These are phyloP conservation scores for Pseudoscleropodium purum DNA, from an alignment of 225 moss, liverwort and hornwort genomes.

Conservation along the genomic window DNA sequence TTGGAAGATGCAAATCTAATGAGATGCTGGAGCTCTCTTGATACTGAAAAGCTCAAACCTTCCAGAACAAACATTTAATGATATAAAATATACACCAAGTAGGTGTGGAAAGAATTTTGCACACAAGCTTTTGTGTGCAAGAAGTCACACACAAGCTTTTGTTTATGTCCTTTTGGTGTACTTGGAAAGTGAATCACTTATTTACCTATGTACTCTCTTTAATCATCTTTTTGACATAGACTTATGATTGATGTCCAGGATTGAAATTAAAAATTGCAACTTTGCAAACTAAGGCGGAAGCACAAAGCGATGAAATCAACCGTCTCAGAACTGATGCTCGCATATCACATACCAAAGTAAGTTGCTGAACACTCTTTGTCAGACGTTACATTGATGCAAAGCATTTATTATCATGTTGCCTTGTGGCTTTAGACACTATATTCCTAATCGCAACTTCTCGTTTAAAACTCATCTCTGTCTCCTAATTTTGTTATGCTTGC, in stretches of 20 bases:
- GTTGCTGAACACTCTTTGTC: not conserved
- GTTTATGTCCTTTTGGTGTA: not conserved
- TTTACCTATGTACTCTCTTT: not conserved
- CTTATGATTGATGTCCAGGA: constrained; percentile 16
- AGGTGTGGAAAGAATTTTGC: not conserved
- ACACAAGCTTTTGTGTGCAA: too few relatives aligned
- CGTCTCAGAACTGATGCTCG: constrained; percentile 71
- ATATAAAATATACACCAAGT: not conserved
- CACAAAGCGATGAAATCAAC: constrained; percentile 77
- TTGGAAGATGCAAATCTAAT: not conserved
- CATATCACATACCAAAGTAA: constrained; percentile 75
- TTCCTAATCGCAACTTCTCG: not conserved
- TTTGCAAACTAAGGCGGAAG: constrained; percentile 66
- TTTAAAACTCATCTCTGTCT: not conserved
- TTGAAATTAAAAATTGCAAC: constrained; percentile 62
- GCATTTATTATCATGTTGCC: not conserved
- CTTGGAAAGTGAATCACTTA: not conserved
- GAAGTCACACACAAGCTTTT: not conserved
- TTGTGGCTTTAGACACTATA: not conserved
- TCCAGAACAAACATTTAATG: not conserved
- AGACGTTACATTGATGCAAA: not conserved
- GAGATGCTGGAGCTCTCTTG: not conserved
- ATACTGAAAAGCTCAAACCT: not conserved
- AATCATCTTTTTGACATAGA: not conserved
- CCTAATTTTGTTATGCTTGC: not conserved